Evolutionary conservation across 208 protist genomes (phyloP).

Genomic region (Leishmania aethiopica): DNA sequence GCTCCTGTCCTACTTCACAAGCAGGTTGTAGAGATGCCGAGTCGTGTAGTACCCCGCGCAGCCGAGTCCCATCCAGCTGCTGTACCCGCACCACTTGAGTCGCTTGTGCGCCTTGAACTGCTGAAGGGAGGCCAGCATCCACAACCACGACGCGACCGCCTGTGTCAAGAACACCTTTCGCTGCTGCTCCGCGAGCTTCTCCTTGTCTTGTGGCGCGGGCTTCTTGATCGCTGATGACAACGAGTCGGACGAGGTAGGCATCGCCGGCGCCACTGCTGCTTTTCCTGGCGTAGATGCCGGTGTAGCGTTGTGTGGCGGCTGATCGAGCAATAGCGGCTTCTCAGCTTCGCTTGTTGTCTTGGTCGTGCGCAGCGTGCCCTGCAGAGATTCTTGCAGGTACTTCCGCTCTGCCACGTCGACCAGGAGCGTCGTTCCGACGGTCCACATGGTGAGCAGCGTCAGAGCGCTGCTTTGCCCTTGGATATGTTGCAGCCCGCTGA

Average conservation of each 20-base stretch:
- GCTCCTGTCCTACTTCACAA: slow-evolving; percentile 25
- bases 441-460: slow-evolving; percentile 77
- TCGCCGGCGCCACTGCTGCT: background rate
- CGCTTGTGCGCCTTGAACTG: slow-evolving; percentile 75
- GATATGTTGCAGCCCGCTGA: slow-evolving; percentile 67
- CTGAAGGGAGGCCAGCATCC: slow-evolving; percentile 81
- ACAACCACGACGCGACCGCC: slow-evolving; percentile 77
- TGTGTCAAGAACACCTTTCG: slow-evolving; percentile 65
- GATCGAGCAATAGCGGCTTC: no score
- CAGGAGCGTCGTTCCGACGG: slow-evolving; percentile 69
- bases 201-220: background rate
- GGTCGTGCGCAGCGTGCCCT: background rate
- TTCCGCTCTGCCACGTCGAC: slow-evolving; percentile 63
- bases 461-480: slow-evolving; percentile 77
- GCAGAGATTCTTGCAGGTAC: slow-evolving; percentile 42
- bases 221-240: background rate
- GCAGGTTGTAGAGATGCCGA: slow-evolving; percentile 60
- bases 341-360: background rate
- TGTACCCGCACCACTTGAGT: slow-evolving; percentile 83
- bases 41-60: slow-evolving; percentile 70
- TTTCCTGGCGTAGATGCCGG: background rate
- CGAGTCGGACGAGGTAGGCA: background rate
- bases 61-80: slow-evolving; percentile 74
- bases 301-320: background rate
- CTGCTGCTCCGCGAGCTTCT: slow-evolving; percentile 28